Evolutionary conservation across 2,329 filamentous ascomycete genomes (phyloP).

Genomic region (Microdochium bolleyi): DNA sequence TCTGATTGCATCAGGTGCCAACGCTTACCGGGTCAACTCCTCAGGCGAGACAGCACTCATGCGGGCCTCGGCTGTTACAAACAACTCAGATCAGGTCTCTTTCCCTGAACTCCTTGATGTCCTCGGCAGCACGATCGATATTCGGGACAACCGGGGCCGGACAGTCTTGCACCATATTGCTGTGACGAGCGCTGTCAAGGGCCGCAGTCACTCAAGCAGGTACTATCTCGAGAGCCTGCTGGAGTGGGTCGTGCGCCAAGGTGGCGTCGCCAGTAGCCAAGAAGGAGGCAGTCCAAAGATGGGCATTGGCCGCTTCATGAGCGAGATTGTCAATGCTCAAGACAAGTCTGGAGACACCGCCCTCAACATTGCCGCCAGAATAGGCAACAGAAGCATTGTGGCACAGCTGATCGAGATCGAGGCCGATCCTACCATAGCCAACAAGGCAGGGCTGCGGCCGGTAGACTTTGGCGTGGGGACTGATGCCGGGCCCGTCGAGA

Average conservation of each 20-base stretch:
- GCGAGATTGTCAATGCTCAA: constrained; percentile 91
- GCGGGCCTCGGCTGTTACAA: constrained; percentile 86
- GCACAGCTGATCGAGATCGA: constrained; percentile 94
- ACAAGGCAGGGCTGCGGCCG: constrained; percentile 79
- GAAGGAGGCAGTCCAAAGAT: constrained; percentile 51
- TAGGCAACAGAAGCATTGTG: constrained; percentile 90
- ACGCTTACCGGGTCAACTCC: constrained; percentile 79
- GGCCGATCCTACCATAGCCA: constrained; percentile 85
- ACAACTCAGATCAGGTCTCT: constrained; percentile 83
- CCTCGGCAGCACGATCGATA: constrained; percentile 81
- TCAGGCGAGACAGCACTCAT: constrained; percentile 90
- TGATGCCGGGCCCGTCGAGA: constrained; percentile 40
- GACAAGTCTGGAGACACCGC: constrained; percentile 94
- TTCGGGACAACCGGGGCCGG: constrained; percentile 79
- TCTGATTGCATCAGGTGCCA: constrained; percentile 77
- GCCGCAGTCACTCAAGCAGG: constrained; percentile 80
- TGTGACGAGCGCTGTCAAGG: constrained; percentile 90
- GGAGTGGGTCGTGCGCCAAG: constrained; percentile 88
- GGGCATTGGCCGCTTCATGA: constrained; percentile 87
- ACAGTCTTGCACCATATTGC: constrained; percentile 96
- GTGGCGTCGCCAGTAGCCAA: constrained; percentile 53
- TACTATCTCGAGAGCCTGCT: constrained; percentile 94
- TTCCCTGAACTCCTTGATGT: constrained; percentile 89
- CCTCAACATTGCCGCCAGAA: constrained; percentile 84
- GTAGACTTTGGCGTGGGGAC: constrained; percentile 91